Conservation (phyloP, 345 rosid species). For the Rhodomyrtus tomentosa region DNA sequence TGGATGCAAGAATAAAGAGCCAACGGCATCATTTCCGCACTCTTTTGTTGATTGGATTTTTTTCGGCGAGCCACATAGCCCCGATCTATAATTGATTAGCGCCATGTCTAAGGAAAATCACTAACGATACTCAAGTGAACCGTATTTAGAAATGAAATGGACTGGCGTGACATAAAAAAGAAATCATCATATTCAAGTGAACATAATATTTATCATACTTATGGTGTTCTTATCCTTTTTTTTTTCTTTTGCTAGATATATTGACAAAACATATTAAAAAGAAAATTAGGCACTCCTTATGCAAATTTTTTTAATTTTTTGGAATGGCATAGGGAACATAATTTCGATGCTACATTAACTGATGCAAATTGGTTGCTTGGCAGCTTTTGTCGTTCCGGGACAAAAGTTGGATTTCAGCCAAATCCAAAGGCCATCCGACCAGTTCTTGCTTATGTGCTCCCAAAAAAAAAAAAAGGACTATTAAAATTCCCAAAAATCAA, state of each 20-base stretch:
- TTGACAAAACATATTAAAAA: neutral
- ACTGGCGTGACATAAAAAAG: rapidly evolving
- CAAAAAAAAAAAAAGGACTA: neutral
- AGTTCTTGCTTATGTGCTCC: too few relatives aligned
- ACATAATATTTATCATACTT: too few relatives aligned
- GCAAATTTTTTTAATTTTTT: neutral
- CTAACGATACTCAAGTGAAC: rapidly evolving
- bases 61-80: rapidly evolving
- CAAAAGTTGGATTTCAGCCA: neutral
- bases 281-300: neutral
- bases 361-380: neutral
- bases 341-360: neutral
- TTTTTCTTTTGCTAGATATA: neutral
- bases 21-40: rapidly evolving
- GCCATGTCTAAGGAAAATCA: neutral
- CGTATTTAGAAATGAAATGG: rapidly evolving
- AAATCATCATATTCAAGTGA: rapidly evolving
- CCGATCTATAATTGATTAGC: neutral
- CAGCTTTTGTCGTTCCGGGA: neutral
- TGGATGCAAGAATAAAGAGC: neutral
- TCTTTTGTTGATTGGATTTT: neutral
- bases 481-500: neutral
- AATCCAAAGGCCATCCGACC: too few relatives aligned
- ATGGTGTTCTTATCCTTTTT: too few relatives aligned
- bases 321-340: neutral